Evolutionary conservation across 345 rosid species (phyloP).

Genomic region (Geranium brycei): DNA sequence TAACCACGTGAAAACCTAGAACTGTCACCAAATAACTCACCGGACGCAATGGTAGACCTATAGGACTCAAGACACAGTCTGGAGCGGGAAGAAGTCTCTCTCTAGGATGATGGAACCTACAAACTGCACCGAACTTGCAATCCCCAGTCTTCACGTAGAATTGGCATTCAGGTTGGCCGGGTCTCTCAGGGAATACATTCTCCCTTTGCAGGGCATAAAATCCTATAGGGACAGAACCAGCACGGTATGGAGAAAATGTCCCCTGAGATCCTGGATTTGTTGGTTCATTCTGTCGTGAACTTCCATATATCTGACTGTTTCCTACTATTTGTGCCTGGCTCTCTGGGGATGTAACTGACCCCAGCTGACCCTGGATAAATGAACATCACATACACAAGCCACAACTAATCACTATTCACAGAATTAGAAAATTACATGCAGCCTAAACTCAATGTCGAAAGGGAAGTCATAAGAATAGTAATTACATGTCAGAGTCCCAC

Average conservation of each 20-base stretch:
- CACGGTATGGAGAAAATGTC: conserved; percentile 38
- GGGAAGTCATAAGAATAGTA: background rate
- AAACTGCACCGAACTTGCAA: conserved; percentile 93
- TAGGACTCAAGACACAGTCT: conserved; percentile 71
- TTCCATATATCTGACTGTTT: conserved; percentile 48
- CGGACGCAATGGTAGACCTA: conserved; percentile 89
- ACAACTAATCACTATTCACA: conserved; percentile 10
- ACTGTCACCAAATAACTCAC: conserved; percentile 32
- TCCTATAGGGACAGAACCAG: conserved; percentile 61
- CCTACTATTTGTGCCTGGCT: conserved; percentile 39
- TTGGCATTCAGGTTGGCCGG: conserved; percentile 88
- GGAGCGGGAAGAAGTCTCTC: conserved; percentile 86
- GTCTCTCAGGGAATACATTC: conserved; percentile 90
- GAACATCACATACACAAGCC: conserved; percentile 8
- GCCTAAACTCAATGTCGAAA: background rate
- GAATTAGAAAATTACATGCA: background rate
- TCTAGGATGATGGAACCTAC: conserved; percentile 93
- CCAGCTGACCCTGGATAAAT: conserved; percentile 61
- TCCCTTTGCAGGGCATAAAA: conserved; percentile 72
- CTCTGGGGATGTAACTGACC: conserved; percentile 81
- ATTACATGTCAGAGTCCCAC: too few relatives aligned
- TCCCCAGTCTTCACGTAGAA: conserved; percentile 98
- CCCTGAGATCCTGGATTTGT: conserved; percentile 47
- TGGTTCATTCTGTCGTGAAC: conserved; percentile 46
- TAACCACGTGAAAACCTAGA: background rate